Evolutionary conservation across 106 monocot genomes (phyloP).

Genomic region (Allium fistulosum): DNA sequence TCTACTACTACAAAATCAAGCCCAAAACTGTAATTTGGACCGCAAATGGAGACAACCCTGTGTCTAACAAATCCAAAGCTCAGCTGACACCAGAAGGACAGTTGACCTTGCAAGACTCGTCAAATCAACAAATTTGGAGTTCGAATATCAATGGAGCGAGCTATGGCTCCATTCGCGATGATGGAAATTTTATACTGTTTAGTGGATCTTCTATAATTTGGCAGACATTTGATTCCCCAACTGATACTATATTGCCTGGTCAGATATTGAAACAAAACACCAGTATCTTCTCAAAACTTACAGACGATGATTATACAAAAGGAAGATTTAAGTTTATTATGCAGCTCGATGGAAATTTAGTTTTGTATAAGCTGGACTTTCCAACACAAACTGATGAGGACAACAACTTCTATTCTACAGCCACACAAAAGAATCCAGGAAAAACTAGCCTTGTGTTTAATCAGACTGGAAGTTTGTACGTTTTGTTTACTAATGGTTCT

Average conservation of each 20-base stretch:
- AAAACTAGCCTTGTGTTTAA: background rate
- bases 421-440: background rate
- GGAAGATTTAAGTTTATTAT: background rate
- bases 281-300: background rate
- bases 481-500: background rate
- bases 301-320: background rate
- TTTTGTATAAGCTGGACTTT: background rate
- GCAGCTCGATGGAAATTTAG: background rate
- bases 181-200: background rate
- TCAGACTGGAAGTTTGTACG: background rate
- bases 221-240: background rate
- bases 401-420: background rate
- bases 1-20: slow-evolving; percentile 11
- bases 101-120: background rate
- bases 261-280: background rate
- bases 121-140: slow-evolving; percentile 10
- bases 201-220: background rate
- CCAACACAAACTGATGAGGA: background rate
- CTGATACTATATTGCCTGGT: background rate
- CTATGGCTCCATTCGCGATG: background rate
- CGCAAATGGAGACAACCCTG: background rate
- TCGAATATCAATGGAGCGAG: background rate
- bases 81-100: slow-evolving; percentile 1
- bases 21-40: slow-evolving; percentile 10
- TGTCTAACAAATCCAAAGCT: background rate